Percentiles rank a stretch among this genome's conserved stretches.
phyloP scores from a whole-genome alignment of 1,139 yeast species.

The Zhuliangozyma blackwelliae region DNA sequence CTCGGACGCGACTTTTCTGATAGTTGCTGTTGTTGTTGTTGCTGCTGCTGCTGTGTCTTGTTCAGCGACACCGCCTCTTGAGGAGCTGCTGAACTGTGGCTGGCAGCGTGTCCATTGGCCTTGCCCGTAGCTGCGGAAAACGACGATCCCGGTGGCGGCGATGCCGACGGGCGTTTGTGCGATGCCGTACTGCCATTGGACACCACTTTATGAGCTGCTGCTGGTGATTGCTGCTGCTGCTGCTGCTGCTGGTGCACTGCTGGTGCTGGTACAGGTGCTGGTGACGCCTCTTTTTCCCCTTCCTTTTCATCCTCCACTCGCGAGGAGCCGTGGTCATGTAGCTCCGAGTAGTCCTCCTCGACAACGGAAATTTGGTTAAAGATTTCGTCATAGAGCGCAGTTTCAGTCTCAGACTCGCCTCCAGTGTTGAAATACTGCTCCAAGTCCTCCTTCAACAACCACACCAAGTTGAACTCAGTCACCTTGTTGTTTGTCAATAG shows the following conservation, averaged over 20 bases:
- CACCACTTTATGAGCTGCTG: background rate
- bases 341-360: slow-evolving; percentile 13
- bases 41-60: slow-evolving; percentile 1
- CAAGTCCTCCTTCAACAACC: slow-evolving; percentile 39
- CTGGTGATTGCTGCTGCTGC: background rate
- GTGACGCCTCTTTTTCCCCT: slow-evolving; percentile 1
- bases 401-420: slow-evolving; percentile 37
- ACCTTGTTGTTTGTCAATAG: slow-evolving; percentile 28
- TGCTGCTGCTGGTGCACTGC: slow-evolving; percentile 2
- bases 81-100: too few species aligned
- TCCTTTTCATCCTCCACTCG: background rate
- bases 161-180: background rate
- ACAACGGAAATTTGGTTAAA: slow-evolving; percentile 18
- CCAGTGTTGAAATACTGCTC: slow-evolving; percentile 35
- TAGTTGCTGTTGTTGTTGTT: slow-evolving; percentile 1
- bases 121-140: background rate
- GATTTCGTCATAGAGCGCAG: slow-evolving; percentile 43
- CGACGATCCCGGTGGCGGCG: background rate
- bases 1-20: slow-evolving; percentile 8
- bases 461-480: slow-evolving; percentile 30
- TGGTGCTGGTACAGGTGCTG: slow-evolving; percentile 1
- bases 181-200: too few species aligned
- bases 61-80: background rate
- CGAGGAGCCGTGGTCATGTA: slow-evolving; percentile 7
- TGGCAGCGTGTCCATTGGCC: background rate